A percentile compares a stretch with the other conserved stretches of the same genome.
Conservation (phyloP, 345 rosid genomes). For the Mallotus nudiflorus region DNA sequence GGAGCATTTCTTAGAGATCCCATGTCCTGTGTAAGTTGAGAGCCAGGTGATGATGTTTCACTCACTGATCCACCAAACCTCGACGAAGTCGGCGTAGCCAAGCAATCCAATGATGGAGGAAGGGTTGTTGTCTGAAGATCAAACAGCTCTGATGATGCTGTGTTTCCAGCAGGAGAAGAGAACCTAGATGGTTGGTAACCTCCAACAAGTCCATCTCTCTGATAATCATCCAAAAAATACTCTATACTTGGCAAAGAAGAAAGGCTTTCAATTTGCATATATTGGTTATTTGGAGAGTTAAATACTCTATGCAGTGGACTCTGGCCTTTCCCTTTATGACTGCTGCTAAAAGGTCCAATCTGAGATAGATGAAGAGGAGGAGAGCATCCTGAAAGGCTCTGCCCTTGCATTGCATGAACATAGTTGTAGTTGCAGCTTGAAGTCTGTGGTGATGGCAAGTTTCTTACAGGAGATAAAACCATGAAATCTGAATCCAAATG, state of each 20-base stretch:
- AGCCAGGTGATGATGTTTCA: slow-evolving; percentile 23
- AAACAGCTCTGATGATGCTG: slow-evolving; percentile 22
- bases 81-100: slow-evolving; percentile 30
- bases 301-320: slow-evolving; percentile 49
- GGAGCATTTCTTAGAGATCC: slow-evolving; percentile 22
- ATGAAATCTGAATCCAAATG: slow-evolving; percentile 58
- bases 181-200: slow-evolving; percentile 29
- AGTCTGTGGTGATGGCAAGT: slow-evolving; percentile 38
- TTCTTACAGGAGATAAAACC: slow-evolving; percentile 59
- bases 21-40: slow-evolving; percentile 33
- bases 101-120: slow-evolving; percentile 35
- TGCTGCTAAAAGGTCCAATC: slow-evolving; percentile 31
- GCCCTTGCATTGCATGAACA: slow-evolving; percentile 42
- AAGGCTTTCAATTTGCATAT: slow-evolving; percentile 50
- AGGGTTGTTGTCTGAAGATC: slow-evolving; percentile 15
- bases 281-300: slow-evolving; percentile 46
- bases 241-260: slow-evolving; percentile 50
- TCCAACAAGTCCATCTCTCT: slow-evolving; percentile 33
- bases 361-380: slow-evolving; percentile 45
- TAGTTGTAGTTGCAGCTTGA: slow-evolving; percentile 20
- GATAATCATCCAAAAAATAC: slow-evolving; percentile 53
- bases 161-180: slow-evolving; percentile 17
- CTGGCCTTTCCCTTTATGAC: slow-evolving; percentile 36
- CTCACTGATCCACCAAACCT: slow-evolving; percentile 30
- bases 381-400: slow-evolving; percentile 38